Base-by-base conservation (phyloP, 495 filamentous ascomycete genomes). In the Neurospora terricola region DNA sequence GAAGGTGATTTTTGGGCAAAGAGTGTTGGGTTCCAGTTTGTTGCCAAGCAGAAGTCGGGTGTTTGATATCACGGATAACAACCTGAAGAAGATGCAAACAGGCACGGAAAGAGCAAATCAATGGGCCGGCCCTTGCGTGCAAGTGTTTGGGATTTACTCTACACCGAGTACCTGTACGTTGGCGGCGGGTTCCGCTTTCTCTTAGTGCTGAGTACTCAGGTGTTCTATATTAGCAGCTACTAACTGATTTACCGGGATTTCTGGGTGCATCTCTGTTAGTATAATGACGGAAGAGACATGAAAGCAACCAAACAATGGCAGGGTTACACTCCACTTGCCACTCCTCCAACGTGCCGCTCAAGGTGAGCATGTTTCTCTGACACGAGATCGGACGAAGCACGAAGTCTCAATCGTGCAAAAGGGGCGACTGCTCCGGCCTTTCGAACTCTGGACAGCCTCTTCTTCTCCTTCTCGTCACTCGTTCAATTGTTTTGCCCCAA, bases 291-390 rank as follows among this genome's bases (percentile, higher is more conserved):
- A 16, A 16, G 5, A 34, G 12, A 54, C 54, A 62, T 30, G 0
- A 6, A 62, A 62, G 12, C 14, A 16, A 62, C 54, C 6, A 62
- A 62, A 5, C 23, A 34, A 14, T 30, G 14, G 23, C 54, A 62
- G 27, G 27, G 54, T 34, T 62, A 16, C 54, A 30, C 54, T 34
- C 54, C 27, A 62, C 54, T 59, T 62, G 45, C 54, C 23, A 4
- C 12, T 62, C 12, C 54, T 62, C 27, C 54, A 62, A 62, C 54
- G 54, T 30, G 27, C 54, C 54, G 54, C 14, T 34, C 12, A 34
- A 62, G 54, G 54, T 62, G 54, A 62, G 54, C 54, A 62, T 62
- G 54, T 62, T 62, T 62, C 23, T 62, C 54, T 59, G 12, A 59
- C 48, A 59, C 23, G 5, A 8, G 11, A 14, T 30, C 54, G 23